Evolutionary conservation across 2,329 filamentous ascomycete species (phyloP).

Genomic region (Cladophialophora bantiana): DNA sequence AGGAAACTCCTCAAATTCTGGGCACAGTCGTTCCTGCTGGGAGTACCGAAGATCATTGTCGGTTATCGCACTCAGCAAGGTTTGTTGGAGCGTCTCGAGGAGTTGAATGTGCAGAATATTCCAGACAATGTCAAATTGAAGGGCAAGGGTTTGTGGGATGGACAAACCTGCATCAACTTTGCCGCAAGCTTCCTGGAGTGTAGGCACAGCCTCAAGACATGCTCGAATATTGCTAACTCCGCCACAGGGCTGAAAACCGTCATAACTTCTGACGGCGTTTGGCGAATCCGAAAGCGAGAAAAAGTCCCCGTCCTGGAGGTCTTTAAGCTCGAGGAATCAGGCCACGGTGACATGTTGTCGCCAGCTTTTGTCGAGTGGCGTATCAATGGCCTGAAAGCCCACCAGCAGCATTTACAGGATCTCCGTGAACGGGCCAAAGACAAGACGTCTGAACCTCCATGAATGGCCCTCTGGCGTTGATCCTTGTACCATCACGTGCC

Average conservation of each 20-base stretch:
- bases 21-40: slow-evolving; percentile 94
- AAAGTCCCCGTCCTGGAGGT: slow-evolving; percentile 73
- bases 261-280: slow-evolving; percentile 73
- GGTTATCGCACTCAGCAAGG: slow-evolving; percentile 81
- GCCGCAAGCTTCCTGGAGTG: slow-evolving; percentile 78
- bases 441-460: slow-evolving; percentile 9
- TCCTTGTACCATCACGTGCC: neutral
- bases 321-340: slow-evolving; percentile 73
- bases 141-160: slow-evolving; percentile 79
- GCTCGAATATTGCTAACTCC: slow-evolving; percentile 13
- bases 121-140: slow-evolving; percentile 74
- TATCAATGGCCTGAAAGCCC: slow-evolving; percentile 39
- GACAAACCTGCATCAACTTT: slow-evolving; percentile 93
- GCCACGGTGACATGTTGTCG: slow-evolving; percentile 77
- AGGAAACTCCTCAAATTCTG: slow-evolving; percentile 94
- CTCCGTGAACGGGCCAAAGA: neutral
- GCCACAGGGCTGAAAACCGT: slow-evolving; percentile 66
- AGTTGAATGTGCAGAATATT: slow-evolving; percentile 79
- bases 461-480: neutral
- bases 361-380: slow-evolving; percentile 79
- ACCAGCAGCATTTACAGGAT: slow-evolving; percentile 10
- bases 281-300: slow-evolving; percentile 74
- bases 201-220: slow-evolving; percentile 54
- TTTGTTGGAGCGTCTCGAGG: slow-evolving; percentile 73
- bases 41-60: slow-evolving; percentile 89